Evolutionary conservation across 2,329 filamentous ascomycete species (phyloP).

Genomic region (Clonostachys byssicola): DNA sequence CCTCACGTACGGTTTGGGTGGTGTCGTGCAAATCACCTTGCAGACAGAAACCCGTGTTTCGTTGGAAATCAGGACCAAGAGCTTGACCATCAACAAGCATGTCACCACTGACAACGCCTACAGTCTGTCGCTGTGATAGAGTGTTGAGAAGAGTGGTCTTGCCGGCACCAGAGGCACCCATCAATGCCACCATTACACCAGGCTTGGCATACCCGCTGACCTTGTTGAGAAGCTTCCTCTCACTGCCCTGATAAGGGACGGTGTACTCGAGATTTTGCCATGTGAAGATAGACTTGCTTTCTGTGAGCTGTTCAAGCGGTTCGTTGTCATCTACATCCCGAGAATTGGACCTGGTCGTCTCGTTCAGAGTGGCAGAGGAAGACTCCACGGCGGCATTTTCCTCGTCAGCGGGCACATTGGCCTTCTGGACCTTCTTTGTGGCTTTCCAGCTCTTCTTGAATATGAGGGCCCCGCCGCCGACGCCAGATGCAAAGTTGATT

Average conservation of each 20-base stretch:
- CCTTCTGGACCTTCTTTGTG: slow-evolving; percentile 35
- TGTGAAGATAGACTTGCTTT: slow-evolving; percentile 51
- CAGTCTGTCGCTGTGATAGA: slow-evolving; percentile 64
- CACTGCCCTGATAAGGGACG: slow-evolving; percentile 43
- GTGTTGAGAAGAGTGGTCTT: slow-evolving; percentile 83
- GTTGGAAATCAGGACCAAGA: slow-evolving; percentile 69
- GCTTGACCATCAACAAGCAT: slow-evolving; percentile 72
- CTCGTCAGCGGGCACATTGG: slow-evolving; percentile 16
- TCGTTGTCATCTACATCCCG: not conserved
- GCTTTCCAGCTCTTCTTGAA: slow-evolving; percentile 66
- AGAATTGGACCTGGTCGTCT: no score
- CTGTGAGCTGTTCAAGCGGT: slow-evolving; percentile 14
- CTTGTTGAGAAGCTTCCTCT: slow-evolving; percentile 28
- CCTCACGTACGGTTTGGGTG: slow-evolving; percentile 60
- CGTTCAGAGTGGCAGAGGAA: not conserved
- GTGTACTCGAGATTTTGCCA: slow-evolving; percentile 70
- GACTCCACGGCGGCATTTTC: slow-evolving; percentile 26
- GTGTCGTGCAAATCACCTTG: slow-evolving; percentile 63
- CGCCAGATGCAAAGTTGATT: slow-evolving; percentile 53
- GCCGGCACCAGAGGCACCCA: slow-evolving; percentile 78
- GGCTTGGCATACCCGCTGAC: slow-evolving; percentile 78
- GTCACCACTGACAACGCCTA: slow-evolving; percentile 70
- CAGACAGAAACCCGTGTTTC: slow-evolving; percentile 65
- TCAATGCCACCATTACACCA: slow-evolving; percentile 73
- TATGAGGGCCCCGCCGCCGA: slow-evolving; percentile 63